A percentile compares a stretch with the other conserved stretches of the same genome.
phyloP scores from a whole-genome alignment of 306 rosid species.

The Mimosa pudica region DNA sequence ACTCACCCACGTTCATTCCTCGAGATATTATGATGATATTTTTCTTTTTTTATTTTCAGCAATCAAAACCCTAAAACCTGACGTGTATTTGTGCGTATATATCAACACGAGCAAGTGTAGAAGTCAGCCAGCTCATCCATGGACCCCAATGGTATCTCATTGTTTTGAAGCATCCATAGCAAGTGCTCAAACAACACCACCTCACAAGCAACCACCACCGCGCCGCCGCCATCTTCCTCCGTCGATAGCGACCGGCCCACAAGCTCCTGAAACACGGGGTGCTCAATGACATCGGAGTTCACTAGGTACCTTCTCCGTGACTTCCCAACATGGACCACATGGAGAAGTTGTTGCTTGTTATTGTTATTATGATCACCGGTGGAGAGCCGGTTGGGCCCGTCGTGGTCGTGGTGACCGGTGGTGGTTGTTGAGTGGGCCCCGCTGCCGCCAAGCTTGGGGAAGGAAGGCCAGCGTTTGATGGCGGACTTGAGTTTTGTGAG shows the following conservation, averaged over 20 bases:
- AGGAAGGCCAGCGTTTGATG: constrained; percentile 76
- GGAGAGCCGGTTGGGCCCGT: background rate
- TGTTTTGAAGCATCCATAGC: constrained; percentile 86
- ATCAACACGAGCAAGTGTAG: constrained; percentile 66
- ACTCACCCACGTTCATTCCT: too few relatives aligned
- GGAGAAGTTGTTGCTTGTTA: constrained; percentile 30
- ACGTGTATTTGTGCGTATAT: background rate
- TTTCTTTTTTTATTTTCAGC: too few relatives aligned
- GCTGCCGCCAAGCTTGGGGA: constrained; percentile 54
- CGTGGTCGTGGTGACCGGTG: constrained; percentile 29
- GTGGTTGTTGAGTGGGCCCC: background rate
- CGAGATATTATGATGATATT: too few relatives aligned
- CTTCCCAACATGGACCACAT: constrained; percentile 75
- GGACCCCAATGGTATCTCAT: constrained; percentile 71
- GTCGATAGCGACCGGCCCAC: constrained; percentile 52
- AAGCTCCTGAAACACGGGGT: constrained; percentile 79
- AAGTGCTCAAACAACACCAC: constrained; percentile 92
- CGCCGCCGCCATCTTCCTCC: constrained; percentile 17
- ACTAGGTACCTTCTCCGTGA: constrained; percentile 74
- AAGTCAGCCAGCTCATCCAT: constrained; percentile 81
- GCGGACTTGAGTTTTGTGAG: constrained; percentile 87
- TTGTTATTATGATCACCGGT: constrained; percentile 1
- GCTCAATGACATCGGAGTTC: constrained; percentile 60
- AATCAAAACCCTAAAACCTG: too few relatives aligned
- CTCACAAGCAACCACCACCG: constrained; percentile 66